phyloP scores from a whole-genome alignment of 1,284 basidiomycete genomes.

The Laetiporus sulphureus region DNA sequence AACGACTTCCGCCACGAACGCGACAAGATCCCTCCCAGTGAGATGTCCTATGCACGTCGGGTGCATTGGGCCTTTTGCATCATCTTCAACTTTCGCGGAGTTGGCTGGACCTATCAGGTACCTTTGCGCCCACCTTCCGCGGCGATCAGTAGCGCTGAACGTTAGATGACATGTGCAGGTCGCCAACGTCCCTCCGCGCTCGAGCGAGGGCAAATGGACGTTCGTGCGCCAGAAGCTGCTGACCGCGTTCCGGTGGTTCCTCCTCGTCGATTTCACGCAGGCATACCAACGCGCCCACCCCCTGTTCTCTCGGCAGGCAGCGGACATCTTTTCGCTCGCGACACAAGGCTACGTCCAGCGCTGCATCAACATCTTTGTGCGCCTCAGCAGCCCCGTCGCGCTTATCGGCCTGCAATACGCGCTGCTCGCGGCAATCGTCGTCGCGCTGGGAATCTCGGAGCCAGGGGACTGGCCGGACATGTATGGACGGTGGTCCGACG shows the following conservation, averaged over 20 bases:
- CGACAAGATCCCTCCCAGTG: not conserved
- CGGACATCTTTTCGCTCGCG: not conserved
- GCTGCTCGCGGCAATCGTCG: conserved; percentile 15
- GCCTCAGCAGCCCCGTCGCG: conserved; percentile 11
- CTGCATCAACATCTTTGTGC: conserved; percentile 8
- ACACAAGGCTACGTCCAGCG: conserved; percentile 6
- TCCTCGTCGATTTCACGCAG: conserved; percentile 10
- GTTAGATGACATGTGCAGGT: not conserved
- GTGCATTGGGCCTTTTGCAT: conserved; percentile 5
- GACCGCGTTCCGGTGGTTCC: conserved; percentile 2
- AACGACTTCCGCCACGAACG: conserved; percentile 4
- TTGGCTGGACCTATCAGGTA: conserved; percentile 8
- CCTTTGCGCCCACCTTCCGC: not conserved
- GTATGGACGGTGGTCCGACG: conserved; percentile 27
- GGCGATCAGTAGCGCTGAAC: too few species aligned
- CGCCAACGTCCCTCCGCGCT: conserved; percentile 1
- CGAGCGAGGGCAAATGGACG: not conserved
- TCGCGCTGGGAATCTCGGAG: conserved; percentile 18
- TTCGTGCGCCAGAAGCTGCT: conserved; percentile 2
- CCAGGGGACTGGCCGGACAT: conserved; percentile 28
- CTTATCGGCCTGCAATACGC: conserved; percentile 19
- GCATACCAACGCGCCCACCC: conserved; percentile 6
- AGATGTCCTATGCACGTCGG: not conserved
- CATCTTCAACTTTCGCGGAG: not conserved
- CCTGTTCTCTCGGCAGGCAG: conserved; percentile 5